Evolutionary conservation across 768 basidiomycete species (phyloP).

Genomic region (Wakefieldia striispora): DNA sequence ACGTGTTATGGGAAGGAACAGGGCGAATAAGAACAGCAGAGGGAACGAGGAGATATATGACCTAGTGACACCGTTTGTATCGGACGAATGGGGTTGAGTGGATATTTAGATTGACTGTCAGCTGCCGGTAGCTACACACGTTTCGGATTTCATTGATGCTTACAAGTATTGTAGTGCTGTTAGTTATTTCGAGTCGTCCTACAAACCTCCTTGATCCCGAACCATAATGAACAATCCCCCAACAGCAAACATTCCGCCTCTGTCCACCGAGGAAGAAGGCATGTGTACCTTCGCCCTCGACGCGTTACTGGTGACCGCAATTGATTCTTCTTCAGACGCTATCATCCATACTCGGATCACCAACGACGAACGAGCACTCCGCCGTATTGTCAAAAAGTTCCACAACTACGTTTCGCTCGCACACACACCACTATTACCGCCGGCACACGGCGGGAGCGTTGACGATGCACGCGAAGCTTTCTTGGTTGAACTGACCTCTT

Average conservation of each 20-base stretch:
- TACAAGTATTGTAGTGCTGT: neutral
- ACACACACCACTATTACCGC: conserved; percentile 43
- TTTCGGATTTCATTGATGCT: neutral
- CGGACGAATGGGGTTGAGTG: conserved; percentile 66
- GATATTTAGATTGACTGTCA: too few species aligned
- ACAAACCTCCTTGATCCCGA: too few species aligned
- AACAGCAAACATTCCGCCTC: conserved; percentile 37
- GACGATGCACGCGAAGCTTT: conserved; percentile 81
- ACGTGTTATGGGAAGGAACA: conserved; percentile 55
- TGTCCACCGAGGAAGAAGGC: conserved; percentile 66
- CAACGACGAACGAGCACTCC: conserved; percentile 77
- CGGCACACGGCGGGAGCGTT: conserved; percentile 31
- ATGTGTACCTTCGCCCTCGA: conserved; percentile 20
- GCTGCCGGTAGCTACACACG: too few species aligned
- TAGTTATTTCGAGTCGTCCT: conserved; percentile 10
- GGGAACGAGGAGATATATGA: conserved; percentile 80
- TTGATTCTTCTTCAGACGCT: conserved; percentile 50
- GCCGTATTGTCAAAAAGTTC: conserved; percentile 79
- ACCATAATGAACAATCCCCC: neutral
- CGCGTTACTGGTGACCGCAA: conserved; percentile 7
- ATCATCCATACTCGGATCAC: conserved; percentile 80
- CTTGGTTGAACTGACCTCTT: conserved; percentile 72
- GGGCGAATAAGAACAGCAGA: conserved; percentile 45
- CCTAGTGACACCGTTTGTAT: conserved; percentile 77
- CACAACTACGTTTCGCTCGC: conserved; percentile 66